These are phyloP conservation scores for Cantharellus anzutake DNA, from an alignment of 768 basidiomycete genomes.

Conservation along the genomic window DNA sequence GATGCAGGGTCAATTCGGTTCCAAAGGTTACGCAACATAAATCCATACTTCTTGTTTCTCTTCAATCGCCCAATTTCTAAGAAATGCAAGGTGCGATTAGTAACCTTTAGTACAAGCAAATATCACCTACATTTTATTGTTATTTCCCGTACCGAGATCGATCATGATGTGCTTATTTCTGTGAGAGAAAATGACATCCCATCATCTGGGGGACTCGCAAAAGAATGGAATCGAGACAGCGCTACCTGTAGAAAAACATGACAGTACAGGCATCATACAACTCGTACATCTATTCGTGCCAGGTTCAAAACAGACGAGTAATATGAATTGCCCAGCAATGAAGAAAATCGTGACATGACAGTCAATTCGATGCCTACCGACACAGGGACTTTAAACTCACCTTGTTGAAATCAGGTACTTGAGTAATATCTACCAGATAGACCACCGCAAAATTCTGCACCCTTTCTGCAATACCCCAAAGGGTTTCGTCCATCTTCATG, in stretches of 20 bases:
- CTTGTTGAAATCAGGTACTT: conserved; percentile 98
- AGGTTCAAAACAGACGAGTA: not conserved
- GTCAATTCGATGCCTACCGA: not conserved
- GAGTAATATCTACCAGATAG: conserved; percentile 85
- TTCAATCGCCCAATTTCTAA: conserved; percentile 96
- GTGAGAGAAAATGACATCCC: not conserved
- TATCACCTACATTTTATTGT: conserved; percentile 83
- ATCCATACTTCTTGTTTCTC: conserved; percentile 82
- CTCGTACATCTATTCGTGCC: conserved; percentile 72
- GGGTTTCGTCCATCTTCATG: conserved; percentile 98
- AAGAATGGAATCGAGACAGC: not conserved
- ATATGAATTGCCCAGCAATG: not conserved
- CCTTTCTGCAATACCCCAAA: conserved; percentile 81
- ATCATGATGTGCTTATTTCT: conserved; percentile 99
- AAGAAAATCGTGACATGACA: not conserved
- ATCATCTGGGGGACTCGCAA: not conserved
- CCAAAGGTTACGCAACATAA: not conserved
- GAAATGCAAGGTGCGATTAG: not conserved
- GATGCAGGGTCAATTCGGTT: not conserved
- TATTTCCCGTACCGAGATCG: conserved; percentile 97
- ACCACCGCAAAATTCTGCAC: conserved; percentile 98
- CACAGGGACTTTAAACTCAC: conserved; percentile 21
- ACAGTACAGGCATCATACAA: conserved; percentile 93
- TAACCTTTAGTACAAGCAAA: not conserved
- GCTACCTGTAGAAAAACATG: conserved; percentile 94